Base-by-base conservation (phyloP, 1,284 basidiomycete species). In the Pseudozyma tsukubaensis region DNA sequence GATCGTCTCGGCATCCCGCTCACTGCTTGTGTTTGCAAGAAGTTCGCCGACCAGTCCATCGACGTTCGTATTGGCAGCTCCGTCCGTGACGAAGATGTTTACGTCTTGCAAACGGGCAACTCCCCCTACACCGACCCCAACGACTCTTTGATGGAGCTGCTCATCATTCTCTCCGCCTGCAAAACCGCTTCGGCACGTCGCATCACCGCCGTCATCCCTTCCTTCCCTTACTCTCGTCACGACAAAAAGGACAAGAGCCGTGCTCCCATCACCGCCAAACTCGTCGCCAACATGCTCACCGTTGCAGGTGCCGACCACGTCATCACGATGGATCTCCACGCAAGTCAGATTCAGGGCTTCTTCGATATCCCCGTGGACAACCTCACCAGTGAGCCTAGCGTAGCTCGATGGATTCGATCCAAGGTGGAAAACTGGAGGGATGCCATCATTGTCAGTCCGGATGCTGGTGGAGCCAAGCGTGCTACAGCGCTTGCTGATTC, bases 361-460 rank as follows among this genome's bases (percentile, higher is more conserved):
- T 99, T 99, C 84, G 94, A 99, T 86, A 95, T 99, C 77, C 97
- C 96, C 16, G 95, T 97, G 60, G 96, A 99, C 87, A 99, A 99
- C 86, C 70, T 84, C 32, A 80, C 77, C 19, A 77, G 73, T 49
- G 83, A 84, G 58, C 77, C 83, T 34, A 72, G 60, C 39, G 72
- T 82, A 10, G 75, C 71, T 13, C 71, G 85, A 43, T 86, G 85
- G 85, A 96, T 99, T 87, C 96, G 95, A 86, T 87, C 89, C 53
- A 89, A 91, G 82, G 93, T 99, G 62, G 89, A 90, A 2, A 91
- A 89, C 45, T 99, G 96, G 96, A 86, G 90, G 79, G 88, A 97
- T 77, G 90, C 90, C 50, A 94, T 99, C 84, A 92, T 99, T 69
- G 96, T 99, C 85, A 93, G 91, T 86, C 96, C 96, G 0, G 97